These are phyloP conservation scores for Psilocybe cubensis DNA, from an alignment of 768 basidiomycete genomes.

Conservation along the genomic window DNA sequence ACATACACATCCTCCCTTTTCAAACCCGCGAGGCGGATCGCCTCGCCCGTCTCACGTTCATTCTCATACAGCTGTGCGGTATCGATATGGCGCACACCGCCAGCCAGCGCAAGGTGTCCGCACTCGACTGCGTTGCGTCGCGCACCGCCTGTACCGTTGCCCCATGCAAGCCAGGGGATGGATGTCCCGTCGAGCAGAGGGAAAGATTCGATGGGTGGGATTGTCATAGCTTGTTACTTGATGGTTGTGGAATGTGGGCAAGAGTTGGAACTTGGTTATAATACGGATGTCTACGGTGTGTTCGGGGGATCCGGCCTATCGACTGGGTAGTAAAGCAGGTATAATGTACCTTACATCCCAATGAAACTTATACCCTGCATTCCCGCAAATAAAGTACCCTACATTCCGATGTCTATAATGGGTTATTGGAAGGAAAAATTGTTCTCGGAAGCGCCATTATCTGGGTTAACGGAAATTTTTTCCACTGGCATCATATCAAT, in stretches of 20 bases:
- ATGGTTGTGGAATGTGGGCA: background rate
- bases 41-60: constrained; percentile 45
- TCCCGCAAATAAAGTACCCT: no score
- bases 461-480: no score
- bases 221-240: constrained; percentile 11
- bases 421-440: no score
- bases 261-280: no score
- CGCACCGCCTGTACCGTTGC: constrained; percentile 45
- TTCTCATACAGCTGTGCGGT: constrained; percentile 53
- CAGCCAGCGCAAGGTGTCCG: constrained; percentile 34
- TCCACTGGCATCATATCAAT: no score
- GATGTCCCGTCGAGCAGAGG: constrained; percentile 34
- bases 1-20: constrained; percentile 49
- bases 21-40: constrained; percentile 34
- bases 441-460: no score
- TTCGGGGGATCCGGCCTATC: no score
- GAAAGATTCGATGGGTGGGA: constrained; percentile 18
- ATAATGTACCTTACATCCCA: no score
- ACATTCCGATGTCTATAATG: no score
- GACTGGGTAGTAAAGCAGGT: no score
- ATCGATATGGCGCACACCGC: constrained; percentile 55
- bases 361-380: no score
- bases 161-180: constrained; percentile 55
- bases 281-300: no score
- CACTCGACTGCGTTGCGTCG: constrained; percentile 33